Evolutionary conservation across 371 early-diverging fungal genomes (phyloP).

Genomic region (Mucor mucedo): DNA sequence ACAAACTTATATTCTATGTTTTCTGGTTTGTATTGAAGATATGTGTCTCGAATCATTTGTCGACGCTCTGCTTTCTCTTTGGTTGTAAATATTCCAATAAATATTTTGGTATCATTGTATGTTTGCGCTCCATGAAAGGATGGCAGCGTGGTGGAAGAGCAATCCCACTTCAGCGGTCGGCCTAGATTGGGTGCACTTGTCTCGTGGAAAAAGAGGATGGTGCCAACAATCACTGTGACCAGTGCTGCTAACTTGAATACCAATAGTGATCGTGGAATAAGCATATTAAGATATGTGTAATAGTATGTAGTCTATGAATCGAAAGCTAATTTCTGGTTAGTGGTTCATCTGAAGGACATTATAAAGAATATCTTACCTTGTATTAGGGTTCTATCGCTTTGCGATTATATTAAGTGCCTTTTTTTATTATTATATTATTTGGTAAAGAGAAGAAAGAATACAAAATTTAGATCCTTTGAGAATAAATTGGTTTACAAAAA

Average conservation of each 20-base stretch:
- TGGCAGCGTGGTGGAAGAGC: neutral
- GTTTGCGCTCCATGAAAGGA: neutral
- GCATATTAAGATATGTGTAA: too few species aligned
- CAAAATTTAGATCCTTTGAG: too few species aligned
- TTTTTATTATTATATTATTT: too few species aligned
- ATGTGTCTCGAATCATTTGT: neutral
- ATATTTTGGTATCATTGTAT: neutral
- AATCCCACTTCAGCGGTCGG: neutral
- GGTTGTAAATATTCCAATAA: neutral
- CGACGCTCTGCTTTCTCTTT: neutral
- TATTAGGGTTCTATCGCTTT: too few species aligned
- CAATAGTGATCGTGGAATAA: neutral
- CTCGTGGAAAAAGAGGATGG: neutral
- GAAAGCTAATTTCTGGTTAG: too few species aligned
- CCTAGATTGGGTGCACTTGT: neutral
- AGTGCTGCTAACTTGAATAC: neutral
- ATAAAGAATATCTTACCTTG: too few species aligned
- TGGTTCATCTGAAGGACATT: too few species aligned
- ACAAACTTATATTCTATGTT: constrained; percentile 2
- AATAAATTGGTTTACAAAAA: too few species aligned
- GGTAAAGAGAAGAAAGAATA: too few species aligned
- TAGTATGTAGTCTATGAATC: too few species aligned
- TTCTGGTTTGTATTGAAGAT: neutral
- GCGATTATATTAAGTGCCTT: too few species aligned
- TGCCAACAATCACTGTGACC: neutral